Evolutionary conservation across 306 rosid species (phyloP).

Genomic region (Ormosia emarginata): DNA sequence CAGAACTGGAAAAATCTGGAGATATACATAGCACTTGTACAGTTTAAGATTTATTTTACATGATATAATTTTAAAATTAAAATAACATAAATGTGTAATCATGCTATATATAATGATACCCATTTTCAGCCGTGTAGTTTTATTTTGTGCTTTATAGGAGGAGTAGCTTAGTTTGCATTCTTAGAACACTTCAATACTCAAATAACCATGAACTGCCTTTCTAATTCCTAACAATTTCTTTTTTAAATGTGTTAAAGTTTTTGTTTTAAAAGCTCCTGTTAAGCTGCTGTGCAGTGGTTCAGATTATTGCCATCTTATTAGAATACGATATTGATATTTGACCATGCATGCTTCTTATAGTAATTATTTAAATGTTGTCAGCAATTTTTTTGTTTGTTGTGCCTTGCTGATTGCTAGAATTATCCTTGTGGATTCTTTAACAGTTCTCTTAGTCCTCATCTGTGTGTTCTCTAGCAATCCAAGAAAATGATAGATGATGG

Average conservation of each 20-base stretch:
- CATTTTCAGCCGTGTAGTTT: constrained; percentile 4
- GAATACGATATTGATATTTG: constrained; percentile 13
- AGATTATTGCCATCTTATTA: background rate
- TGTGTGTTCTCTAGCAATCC: constrained; percentile 10
- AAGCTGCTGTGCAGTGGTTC: background rate
- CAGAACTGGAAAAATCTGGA: background rate
- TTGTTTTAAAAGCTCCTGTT: constrained; percentile 6
- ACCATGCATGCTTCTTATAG: background rate
- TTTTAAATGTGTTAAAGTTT: background rate
- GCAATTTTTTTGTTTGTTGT: background rate
- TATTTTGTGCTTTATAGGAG: constrained; percentile 2
- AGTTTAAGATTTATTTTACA: constrained; percentile 1
- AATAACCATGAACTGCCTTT: background rate
- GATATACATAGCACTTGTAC: background rate
- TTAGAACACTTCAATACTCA: background rate
- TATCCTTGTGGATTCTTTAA: constrained; percentile 7
- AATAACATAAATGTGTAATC: background rate
- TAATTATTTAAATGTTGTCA: background rate
- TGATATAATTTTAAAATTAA: background rate
- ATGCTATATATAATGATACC: background rate
- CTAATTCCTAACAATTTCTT: background rate
- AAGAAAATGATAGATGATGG: constrained; percentile 4
- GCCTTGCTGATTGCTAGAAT: constrained; percentile 9
- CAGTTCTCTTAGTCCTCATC: constrained; percentile 6
- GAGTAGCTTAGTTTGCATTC: background rate